Evolutionary conservation across 176 grass and related monocot genomes (phyloP), one percentile per base, ranked within the genome.

Genomic region (Bothriochloa decipiens): DNA sequence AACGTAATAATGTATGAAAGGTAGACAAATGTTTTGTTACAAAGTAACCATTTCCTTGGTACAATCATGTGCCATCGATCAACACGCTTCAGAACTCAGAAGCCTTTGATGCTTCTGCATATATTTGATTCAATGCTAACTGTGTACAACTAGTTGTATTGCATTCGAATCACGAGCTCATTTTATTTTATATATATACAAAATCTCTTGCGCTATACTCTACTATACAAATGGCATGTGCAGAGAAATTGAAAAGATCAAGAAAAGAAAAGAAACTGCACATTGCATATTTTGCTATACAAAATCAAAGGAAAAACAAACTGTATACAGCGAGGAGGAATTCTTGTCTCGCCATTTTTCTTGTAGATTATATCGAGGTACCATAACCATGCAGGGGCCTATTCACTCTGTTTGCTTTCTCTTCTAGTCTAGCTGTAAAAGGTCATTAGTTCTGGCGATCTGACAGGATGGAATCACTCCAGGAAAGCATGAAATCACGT

Each of bases 401-500:
- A 78, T 78, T 35, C 53, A 65, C 42, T 15, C 14, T 85, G 55
- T 12, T 15, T 81, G 45, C 64, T 42, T 80, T 47, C 58, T 91
- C 58, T 42, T 42, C 40, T 42, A 40, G 57, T 75, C 77, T 70
- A 89, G 15, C 27, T 22, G 36, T 83, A 47, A 60, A 37, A 46
- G 40, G 1, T 84, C 75, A 43, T 83, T 55, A 75, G 63, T 92
- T 86, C 83, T 60, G 65, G 53, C 96, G 91, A 77, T 98, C 93
- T 15, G 96, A 98, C 13, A 98, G 89, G 70, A 98, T 25, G 6
- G 91, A 93, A 9, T 98, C 96, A 4, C 83, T 95, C 96, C 96
- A 98, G 20, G 87, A 88, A 83, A 98, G 96, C 87, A 98, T 94
- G 40, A 98, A 94, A 78, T 98, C 96, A 3, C 87, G 87, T 8